These are phyloP conservation scores for Claviceps sp. DNA, from an alignment of 2,329 filamentous ascomycete genomes.

Conservation along the genomic window DNA sequence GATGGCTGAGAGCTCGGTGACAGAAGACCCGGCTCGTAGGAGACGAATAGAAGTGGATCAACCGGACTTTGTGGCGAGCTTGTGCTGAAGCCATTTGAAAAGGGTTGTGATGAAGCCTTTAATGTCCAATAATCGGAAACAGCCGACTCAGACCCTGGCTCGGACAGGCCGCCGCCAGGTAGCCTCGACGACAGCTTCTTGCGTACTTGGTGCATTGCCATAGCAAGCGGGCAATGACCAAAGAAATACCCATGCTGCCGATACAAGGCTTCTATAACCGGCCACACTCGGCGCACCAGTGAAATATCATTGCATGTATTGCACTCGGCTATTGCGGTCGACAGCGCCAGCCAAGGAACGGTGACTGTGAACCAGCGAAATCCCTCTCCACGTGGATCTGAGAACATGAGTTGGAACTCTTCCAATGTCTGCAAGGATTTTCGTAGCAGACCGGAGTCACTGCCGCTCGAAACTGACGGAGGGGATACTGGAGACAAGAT, in stretches of 20 bases:
- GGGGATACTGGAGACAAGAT: neutral
- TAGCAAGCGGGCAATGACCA: neutral
- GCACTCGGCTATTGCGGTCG: slow-evolving; percentile 7
- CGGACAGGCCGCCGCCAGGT: neutral
- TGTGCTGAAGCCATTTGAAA: neutral
- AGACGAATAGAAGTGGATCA: neutral
- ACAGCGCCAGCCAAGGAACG: slow-evolving; percentile 7
- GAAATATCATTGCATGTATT: slow-evolving; percentile 3
- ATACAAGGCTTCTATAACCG: slow-evolving; percentile 6
- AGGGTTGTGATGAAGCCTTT: neutral
- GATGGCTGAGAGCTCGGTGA: neutral
- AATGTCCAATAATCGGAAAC: neutral
- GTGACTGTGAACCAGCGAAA: slow-evolving; percentile 6
- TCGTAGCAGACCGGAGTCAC: slow-evolving; percentile 3
- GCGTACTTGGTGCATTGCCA: neutral
- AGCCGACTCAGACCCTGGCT: neutral
- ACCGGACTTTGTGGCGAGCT: neutral
- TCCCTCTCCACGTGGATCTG: slow-evolving; percentile 7
- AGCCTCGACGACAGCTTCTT: neutral
- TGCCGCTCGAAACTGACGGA: neutral
- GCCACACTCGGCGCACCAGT: slow-evolving; percentile 6
- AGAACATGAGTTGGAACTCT: slow-evolving; percentile 5
- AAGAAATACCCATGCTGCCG: slow-evolving; percentile 2
- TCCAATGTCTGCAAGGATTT: slow-evolving; percentile 2
- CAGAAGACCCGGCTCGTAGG: neutral